Conservation (phyloP, 1,139 yeast species). For the Scheffersomyces titani region DNA sequence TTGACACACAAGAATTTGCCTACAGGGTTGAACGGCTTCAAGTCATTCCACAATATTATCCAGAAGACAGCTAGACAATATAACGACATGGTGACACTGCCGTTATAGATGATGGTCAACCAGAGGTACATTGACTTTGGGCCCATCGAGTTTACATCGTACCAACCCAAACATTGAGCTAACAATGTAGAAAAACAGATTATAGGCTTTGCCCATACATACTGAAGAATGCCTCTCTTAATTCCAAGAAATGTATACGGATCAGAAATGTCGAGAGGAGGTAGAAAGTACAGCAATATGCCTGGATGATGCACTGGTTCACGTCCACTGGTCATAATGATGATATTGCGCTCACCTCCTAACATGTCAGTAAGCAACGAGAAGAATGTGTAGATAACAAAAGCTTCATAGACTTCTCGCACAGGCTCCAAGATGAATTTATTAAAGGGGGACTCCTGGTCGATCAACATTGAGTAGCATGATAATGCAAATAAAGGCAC, state of each 20-base stretch:
- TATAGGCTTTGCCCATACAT: slow-evolving; percentile 92
- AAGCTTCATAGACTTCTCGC: slow-evolving; percentile 91
- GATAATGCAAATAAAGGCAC: slow-evolving; percentile 59
- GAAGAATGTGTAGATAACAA: slow-evolving; percentile 92
- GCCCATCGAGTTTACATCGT: slow-evolving; percentile 53
- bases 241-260: slow-evolving; percentile 75
- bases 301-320: slow-evolving; percentile 76
- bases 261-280: slow-evolving; percentile 79
- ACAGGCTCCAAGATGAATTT: slow-evolving; percentile 68
- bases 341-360: slow-evolving; percentile 89
- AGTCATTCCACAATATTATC: slow-evolving; percentile 79
- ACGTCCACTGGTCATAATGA: slow-evolving; percentile 71
- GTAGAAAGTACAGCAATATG: slow-evolving; percentile 47
- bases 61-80: slow-evolving; percentile 89
- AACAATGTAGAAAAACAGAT: slow-evolving; percentile 60
- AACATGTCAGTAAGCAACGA: slow-evolving; percentile 77
- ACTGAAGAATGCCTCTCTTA: slow-evolving; percentile 87
- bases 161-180: slow-evolving; percentile 51
- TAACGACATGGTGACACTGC: slow-evolving; percentile 77
- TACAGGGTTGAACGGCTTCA: slow-evolving; percentile 81
- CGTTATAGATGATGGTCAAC: slow-evolving; percentile 71
- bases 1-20: slow-evolving; percentile 93
- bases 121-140: slow-evolving; percentile 57
- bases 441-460: slow-evolving; percentile 35
- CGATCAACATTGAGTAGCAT: slow-evolving; percentile 53